Percentiles rank a stretch among this genome's conserved stretches.
These are phyloP conservation scores for Conoideocrella luteorostrata DNA, from an alignment of 2,329 filamentous ascomycete genomes.

Conservation along the genomic window DNA sequence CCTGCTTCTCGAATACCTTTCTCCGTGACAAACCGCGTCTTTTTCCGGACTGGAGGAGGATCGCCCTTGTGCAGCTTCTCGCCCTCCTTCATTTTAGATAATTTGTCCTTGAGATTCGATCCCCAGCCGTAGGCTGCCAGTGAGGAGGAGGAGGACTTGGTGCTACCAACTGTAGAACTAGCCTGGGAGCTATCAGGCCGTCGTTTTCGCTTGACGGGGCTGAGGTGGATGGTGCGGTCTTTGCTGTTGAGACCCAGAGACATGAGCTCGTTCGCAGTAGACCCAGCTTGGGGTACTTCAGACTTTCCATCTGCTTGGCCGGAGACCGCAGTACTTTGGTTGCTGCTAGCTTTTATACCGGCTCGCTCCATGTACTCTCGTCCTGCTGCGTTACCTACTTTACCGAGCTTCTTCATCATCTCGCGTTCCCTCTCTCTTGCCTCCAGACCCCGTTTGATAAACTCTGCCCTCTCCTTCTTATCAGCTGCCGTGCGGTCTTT, in stretches of 20 bases:
- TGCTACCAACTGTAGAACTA: constrained; percentile 20
- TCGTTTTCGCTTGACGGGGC: constrained; percentile 57
- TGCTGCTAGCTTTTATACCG: constrained; percentile 14
- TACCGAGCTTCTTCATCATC: constrained; percentile 60
- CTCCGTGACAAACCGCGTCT: constrained; percentile 73
- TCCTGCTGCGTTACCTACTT: constrained; percentile 59
- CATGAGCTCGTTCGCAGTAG: constrained; percentile 34
- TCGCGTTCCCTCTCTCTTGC: constrained; percentile 67
- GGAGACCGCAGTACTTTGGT: neutral
- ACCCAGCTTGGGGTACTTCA: constrained; percentile 18
- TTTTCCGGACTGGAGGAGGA: constrained; percentile 53
- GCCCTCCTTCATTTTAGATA: constrained; percentile 56
- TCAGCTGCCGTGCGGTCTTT: constrained; percentile 51
- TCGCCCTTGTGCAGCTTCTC: constrained; percentile 37
- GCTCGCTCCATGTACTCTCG: constrained; percentile 59
- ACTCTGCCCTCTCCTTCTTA: constrained; percentile 57
- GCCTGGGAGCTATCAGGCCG: constrained; percentile 42
- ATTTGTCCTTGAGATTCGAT: constrained; percentile 45
- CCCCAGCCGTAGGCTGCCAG: constrained; percentile 49
- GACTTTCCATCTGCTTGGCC: constrained; percentile 2
- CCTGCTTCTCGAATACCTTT: constrained; percentile 74
- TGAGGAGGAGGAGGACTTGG: constrained; percentile 13
- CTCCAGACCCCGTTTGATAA: constrained; percentile 56
- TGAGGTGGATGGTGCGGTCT: constrained; percentile 46
- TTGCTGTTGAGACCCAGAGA: constrained; percentile 25